A percentile compares a stretch with the other conserved stretches of the same genome.
phyloP scores from a whole-genome alignment of 371 early-diverging fungal genomes.

The Mucor sp. region DNA sequence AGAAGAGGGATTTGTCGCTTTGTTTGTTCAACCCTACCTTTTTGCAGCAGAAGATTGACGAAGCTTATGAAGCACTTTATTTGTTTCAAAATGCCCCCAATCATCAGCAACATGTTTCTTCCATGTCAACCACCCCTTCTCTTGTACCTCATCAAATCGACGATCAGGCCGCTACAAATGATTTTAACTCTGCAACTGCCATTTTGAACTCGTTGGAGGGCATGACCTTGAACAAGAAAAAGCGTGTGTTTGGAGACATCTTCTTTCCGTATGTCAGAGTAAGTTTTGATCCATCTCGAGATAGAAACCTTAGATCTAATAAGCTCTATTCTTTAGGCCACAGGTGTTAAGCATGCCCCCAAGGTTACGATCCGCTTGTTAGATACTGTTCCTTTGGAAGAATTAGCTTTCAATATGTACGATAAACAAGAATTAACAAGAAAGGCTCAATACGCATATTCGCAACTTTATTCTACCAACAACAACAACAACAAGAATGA shows the following conservation, averaged over 20 bases:
- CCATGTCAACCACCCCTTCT: constrained; percentile 17
- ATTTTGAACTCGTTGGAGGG: constrained; percentile 30
- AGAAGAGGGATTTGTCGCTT: constrained; percentile 40
- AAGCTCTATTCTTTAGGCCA: constrained; percentile 33
- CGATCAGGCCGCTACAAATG: not conserved
- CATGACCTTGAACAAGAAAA: constrained; percentile 28
- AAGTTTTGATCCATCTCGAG: not conserved
- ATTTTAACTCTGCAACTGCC: constrained; percentile 4
- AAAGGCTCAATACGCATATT: constrained; percentile 16
- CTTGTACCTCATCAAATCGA: not conserved
- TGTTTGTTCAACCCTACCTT: constrained; percentile 49
- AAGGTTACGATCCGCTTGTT: constrained; percentile 53
- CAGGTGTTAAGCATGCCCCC: constrained; percentile 45
- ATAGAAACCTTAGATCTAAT: too few relatives aligned
- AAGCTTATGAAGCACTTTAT: constrained; percentile 39
- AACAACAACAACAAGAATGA: not conserved
- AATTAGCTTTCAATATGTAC: constrained; percentile 50
- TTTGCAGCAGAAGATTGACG: constrained; percentile 37
- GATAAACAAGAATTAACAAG: constrained; percentile 28
- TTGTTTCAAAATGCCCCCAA: constrained; percentile 15
- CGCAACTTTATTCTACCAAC: constrained; percentile 8
- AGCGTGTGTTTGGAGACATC: constrained; percentile 34
- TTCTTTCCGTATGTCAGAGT: constrained; percentile 40
- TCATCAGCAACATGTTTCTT: not conserved
- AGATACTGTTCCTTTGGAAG: constrained; percentile 48